phyloP scores from a whole-genome alignment of 192 early-diverging fungal genomes.

The Gryganskiella cystojenkinii region DNA sequence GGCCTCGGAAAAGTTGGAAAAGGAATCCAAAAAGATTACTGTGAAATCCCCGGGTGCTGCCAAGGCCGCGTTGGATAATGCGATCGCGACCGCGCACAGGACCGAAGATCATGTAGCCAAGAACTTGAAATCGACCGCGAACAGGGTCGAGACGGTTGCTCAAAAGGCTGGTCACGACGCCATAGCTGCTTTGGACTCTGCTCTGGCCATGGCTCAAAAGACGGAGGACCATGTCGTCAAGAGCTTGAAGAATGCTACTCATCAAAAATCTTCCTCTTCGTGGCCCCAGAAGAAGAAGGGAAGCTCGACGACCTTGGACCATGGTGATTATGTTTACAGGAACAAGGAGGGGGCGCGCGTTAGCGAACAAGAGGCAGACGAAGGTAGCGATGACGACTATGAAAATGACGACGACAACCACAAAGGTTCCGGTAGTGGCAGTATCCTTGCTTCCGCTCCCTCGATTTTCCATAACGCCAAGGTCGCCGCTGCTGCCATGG shows the following conservation, averaged over 20 bases:
- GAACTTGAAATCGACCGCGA: neutral
- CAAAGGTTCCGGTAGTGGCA: neutral
- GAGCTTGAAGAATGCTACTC: neutral
- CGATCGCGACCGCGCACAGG: neutral
- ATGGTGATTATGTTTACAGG: conserved; percentile 6
- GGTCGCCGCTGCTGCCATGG: neutral
- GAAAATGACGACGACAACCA: neutral
- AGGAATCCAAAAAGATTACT: neutral
- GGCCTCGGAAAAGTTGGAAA: neutral
- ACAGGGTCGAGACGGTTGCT: neutral
- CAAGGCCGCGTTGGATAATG: neutral
- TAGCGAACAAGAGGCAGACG: neutral
- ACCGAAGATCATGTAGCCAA: neutral
- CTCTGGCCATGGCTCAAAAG: conserved; percentile 3
- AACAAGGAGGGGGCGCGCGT: neutral
- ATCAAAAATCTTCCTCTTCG: neutral
- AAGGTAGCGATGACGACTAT: neutral
- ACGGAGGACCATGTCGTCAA: neutral
- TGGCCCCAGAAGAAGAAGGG: too few species aligned
- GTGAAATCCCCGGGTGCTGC: neutral
- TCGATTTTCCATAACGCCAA: neutral
- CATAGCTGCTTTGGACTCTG: neutral
- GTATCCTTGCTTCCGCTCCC: neutral
- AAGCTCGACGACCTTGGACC: neutral
- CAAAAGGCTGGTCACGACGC: neutral